Conservation (phyloP, 2,329 filamentous ascomycete species). For the Hypoxylon sp. region DNA sequence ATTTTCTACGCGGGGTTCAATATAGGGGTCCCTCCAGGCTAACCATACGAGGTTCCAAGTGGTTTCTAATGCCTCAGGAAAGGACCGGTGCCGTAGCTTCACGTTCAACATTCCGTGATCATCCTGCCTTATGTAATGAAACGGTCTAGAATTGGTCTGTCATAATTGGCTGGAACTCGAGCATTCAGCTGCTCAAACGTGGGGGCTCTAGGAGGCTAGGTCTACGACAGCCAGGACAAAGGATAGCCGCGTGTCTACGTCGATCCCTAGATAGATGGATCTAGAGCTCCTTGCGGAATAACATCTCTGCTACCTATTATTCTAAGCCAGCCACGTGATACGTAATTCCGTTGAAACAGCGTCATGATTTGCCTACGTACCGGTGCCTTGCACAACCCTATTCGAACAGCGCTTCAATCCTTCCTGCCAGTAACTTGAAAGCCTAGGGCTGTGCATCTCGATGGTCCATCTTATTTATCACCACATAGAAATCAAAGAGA, state of each 20-base stretch:
- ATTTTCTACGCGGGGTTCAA: too few relatives aligned
- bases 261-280: too few relatives aligned
- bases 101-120: background rate
- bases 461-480: background rate
- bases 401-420: background rate
- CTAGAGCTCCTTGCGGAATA: too few relatives aligned
- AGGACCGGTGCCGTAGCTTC: background rate
- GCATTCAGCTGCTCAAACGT: background rate
- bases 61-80: background rate
- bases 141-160: background rate
- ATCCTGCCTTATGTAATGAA: background rate
- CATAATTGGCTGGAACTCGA: background rate
- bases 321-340: too few relatives aligned
- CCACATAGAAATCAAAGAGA: background rate
- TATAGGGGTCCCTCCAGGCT: too few relatives aligned
- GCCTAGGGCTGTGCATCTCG: too few relatives aligned
- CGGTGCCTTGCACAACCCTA: background rate
- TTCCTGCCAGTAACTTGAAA: background rate
- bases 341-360: background rate
- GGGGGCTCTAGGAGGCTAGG: too few relatives aligned
- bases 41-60: background rate
- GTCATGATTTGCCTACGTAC: background rate
- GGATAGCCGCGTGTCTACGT: too few relatives aligned
- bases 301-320: too few relatives aligned
- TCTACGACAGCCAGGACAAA: too few relatives aligned